Evolutionary conservation across 305 asterid species (phyloP), one percentile per base, ranked within the genome.

Genomic region (Withania somnifera): DNA sequence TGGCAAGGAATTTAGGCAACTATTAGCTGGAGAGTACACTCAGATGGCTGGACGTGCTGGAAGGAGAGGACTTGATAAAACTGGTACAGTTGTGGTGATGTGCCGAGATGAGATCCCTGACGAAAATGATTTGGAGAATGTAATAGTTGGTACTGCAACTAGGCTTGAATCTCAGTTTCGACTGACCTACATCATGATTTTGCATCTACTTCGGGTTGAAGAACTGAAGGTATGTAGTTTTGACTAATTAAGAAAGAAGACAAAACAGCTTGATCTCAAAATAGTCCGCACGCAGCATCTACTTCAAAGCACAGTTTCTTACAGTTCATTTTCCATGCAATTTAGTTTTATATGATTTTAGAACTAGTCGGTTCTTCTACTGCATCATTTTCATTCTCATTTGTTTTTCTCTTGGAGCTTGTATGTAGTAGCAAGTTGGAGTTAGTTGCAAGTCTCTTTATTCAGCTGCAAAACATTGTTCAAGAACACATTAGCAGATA

Each of bases 21-120:
- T 96, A 83, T 98, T 94, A 84, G 97, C 99, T 0, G 99, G 99
- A 87, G 99, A 96, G 88, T 96, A 96, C 87, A 96, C 99, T 36
- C 99, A 96, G 92, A 96, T 96, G 99, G 97, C 99, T 81, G 99
- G 99, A 81, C 99, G 99, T 90, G 99, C 99, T 68, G 99, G 99
- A 84, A 87, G 99, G 92, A 92, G 99, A 91, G 99, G 99, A 82
- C 94, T 96, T 76, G 99, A 96, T 90, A 94, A 94, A 87, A 96
- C 89, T 81, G 99, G 99, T 82, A 93, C 98, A 52, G 98, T 96
- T 66, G 88, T 92, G 85, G 90, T 96, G 80, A 89, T 96, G 88
- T 96, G 99, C 86, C 97, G 98, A 84, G 98, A 94, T 80, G 99
- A 92, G 68, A 90, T 96, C 79, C 98, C 98, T 69, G 94, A 90